phyloP scores from a whole-genome alignment of 352 stramenopile species.

The Phytophthora melonis region DNA sequence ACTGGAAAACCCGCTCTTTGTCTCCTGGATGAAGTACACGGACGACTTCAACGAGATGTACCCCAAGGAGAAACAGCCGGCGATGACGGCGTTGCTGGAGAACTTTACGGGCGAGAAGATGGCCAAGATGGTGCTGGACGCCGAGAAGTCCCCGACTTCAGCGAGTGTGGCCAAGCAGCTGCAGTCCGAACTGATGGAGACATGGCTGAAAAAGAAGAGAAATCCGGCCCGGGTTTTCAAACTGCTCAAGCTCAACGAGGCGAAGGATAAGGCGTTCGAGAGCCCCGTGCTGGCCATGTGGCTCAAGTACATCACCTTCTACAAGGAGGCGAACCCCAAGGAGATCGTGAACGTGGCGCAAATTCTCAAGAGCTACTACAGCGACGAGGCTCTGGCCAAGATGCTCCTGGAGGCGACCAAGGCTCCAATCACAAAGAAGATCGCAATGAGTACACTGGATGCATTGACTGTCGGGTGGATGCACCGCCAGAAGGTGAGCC shows the following conservation, averaged over 20 bases:
- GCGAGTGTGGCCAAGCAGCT: constrained; percentile 7
- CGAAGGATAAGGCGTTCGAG: background rate
- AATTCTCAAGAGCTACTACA: background rate
- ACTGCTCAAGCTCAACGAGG: constrained; percentile 4
- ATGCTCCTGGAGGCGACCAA: constrained; percentile 9
- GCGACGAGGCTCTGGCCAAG: background rate
- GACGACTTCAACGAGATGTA: constrained; percentile 15
- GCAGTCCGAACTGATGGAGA: constrained; percentile 1
- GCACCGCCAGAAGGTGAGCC: background rate
- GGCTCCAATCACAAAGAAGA: background rate
- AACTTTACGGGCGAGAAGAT: constrained; percentile 3
- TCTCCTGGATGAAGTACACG: constrained; percentile 21
- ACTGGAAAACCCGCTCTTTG: constrained; percentile 9
- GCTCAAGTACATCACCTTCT: constrained; percentile 10
- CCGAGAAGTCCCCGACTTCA: background rate
- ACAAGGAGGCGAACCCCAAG: constrained; percentile 4
- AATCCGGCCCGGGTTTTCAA: background rate
- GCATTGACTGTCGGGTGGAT: background rate
- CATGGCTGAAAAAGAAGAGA: background rate
- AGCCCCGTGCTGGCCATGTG: constrained; percentile 11
- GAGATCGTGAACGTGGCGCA: background rate
- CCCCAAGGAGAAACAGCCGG: background rate
- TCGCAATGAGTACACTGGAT: background rate
- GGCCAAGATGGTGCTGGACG: constrained; percentile 18
- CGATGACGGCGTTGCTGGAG: constrained; percentile 1